These are phyloP conservation scores for Myxozyma kluyveri DNA, from an alignment of 805 yeast genomes.

Conservation along the genomic window DNA sequence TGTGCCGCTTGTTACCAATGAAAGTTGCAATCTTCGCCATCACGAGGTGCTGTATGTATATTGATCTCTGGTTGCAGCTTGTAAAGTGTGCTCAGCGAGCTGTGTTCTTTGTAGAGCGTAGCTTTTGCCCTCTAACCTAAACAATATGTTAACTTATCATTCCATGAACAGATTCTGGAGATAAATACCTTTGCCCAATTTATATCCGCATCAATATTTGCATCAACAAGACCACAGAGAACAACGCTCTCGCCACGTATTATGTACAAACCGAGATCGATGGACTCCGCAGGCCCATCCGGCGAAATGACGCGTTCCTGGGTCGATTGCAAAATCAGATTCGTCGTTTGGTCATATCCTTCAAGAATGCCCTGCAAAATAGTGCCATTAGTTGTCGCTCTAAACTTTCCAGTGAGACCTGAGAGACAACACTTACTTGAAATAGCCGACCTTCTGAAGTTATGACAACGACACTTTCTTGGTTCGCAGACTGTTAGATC, in stretches of 20 bases:
- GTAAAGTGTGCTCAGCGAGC: too few species aligned
- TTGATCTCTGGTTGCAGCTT: too few species aligned
- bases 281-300: constrained; percentile 29
- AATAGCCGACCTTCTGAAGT: constrained; percentile 34
- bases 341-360: constrained; percentile 34
- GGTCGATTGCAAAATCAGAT: constrained; percentile 28
- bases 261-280: constrained; percentile 31
- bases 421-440: constrained; percentile 28
- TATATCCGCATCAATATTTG: constrained; percentile 27
- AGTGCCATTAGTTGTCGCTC: too few species aligned
- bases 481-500: not conserved
- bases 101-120: constrained; percentile 14
- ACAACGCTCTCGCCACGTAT: constrained; percentile 34
- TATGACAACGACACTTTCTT: constrained; percentile 31
- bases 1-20: too few species aligned
- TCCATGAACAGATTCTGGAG: not conserved
- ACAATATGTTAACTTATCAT: not conserved
- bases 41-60: not conserved
- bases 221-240: constrained; percentile 33
- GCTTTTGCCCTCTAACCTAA: constrained; percentile 25
- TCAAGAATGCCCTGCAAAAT: constrained; percentile 32
- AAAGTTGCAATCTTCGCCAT: too few species aligned
- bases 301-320: constrained; percentile 30
- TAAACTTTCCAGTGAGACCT: too few species aligned
- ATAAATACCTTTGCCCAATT: constrained; percentile 35